phyloP scores from a whole-genome alignment of 2,329 filamentous ascomycete genomes.

The Xylariaceae sp. region DNA sequence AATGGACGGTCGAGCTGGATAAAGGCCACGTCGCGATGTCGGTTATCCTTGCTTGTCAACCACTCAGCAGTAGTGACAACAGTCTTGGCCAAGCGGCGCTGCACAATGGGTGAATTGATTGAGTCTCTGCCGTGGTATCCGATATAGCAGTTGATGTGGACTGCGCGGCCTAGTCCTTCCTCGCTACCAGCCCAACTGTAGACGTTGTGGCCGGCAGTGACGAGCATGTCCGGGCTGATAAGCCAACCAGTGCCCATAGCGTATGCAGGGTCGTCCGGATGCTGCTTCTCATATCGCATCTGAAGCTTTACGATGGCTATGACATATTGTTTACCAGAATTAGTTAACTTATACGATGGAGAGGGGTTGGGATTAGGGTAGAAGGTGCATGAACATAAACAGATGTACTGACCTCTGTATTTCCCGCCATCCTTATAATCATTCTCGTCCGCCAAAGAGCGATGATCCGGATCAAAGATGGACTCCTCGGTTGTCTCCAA shows the following conservation, averaged over 20 bases:
- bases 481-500: conserved; percentile 11
- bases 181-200: conserved; percentile 1
- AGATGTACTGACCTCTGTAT: conserved; percentile 5
- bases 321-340: neutral
- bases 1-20: conserved; percentile 4
- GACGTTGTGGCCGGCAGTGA: conserved; percentile 9
- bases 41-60: conserved; percentile 11
- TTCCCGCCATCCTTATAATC: conserved; percentile 8
- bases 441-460: conserved; percentile 3
- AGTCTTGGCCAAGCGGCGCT: neutral
- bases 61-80: conserved; percentile 8
- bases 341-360: neutral
- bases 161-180: conserved; percentile 2
- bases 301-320: conserved; percentile 14
- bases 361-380: too few species aligned
- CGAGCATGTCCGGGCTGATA: conserved; percentile 1
- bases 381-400: neutral
- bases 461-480: conserved; percentile 9
- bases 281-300: conserved; percentile 14
- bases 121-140: conserved; percentile 7
- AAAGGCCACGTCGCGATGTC: conserved; percentile 9
- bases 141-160: conserved; percentile 8
- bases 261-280: neutral
- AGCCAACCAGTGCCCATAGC: conserved; percentile 13
- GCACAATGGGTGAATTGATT: conserved; percentile 5